phyloP scores from a whole-genome alignment of 306 rosid genomes.

The Corylus heterophylla region DNA sequence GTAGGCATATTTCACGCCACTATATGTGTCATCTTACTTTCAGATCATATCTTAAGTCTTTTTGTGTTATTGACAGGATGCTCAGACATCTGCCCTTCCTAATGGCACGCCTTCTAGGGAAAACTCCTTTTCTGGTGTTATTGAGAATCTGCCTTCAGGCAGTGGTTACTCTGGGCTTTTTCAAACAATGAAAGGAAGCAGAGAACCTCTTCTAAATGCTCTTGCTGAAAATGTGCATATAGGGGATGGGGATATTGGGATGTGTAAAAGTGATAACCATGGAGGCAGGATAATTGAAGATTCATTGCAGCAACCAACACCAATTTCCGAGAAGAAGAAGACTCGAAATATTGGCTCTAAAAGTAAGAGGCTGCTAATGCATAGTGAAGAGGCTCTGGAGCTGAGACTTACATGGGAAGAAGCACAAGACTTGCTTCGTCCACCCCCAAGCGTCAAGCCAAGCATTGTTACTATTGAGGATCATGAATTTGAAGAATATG shows the following conservation, averaged over 20 bases:
- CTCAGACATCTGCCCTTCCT: constrained; percentile 51
- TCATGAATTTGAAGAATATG: constrained; percentile 91
- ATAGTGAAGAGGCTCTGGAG: constrained; percentile 82
- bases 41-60: constrained; percentile 12
- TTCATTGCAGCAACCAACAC: constrained; percentile 43
- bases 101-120: constrained; percentile 58
- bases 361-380: constrained; percentile 79
- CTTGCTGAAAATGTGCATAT: constrained; percentile 40
- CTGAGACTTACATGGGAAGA: constrained; percentile 97
- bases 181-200: constrained; percentile 46
- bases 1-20: constrained; percentile 20
- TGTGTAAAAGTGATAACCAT: constrained; percentile 51
- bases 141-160: constrained; percentile 58
- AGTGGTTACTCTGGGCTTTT: constrained; percentile 51
- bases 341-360: constrained; percentile 87
- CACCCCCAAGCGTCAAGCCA: constrained; percentile 77
- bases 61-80: constrained; percentile 51
- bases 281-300: constrained; percentile 47
- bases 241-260: constrained; percentile 44
- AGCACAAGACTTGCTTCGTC: constrained; percentile 98
- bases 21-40: constrained; percentile 17
- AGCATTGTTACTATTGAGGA: constrained; percentile 84
- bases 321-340: constrained; percentile 69
- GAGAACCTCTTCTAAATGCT: constrained; percentile 43
- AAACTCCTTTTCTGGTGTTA: constrained; percentile 47